Base-by-base conservation (phyloP, 1,284 basidiomycete genomes). In the Ustilago vetiveriae region DNA sequence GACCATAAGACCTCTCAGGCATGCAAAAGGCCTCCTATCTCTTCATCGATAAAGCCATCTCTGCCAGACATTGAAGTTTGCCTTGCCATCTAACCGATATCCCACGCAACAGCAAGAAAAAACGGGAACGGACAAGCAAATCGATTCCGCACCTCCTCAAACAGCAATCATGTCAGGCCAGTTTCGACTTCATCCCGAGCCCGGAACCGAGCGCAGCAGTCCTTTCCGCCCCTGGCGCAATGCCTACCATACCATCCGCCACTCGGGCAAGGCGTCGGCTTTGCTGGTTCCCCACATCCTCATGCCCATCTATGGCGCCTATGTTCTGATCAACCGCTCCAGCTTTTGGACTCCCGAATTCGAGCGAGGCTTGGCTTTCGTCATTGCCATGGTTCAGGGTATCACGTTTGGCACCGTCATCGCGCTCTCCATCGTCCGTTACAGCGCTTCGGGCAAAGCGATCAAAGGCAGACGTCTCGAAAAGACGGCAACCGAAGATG, bases 391-490 rank as follows among this genome's bases (percentile, higher is more conserved):
- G 19, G 30, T 60, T 24, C 60, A 70, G 32, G 67, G 67, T 1
- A 3, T 70, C 3, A 38, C 67, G 9, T 46, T 65, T 6, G 67
- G 67, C 14, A 40, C 60, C 0, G 24, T 35, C 19, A 53, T 70
- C 22, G 67, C 55, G 13, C 50, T 70, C 2, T 21, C 53, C 29
- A 17, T 65, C 23, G 42, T 70, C n/a, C 67, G 67, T 17, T 70
- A 56, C 62, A 51, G 56, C 11, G 37, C 52, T 7, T 14, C 52
- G 6, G 60, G 60, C 17, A 70, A 70, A 46, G 60, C 60, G 6
- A 64, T 65, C 67, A 70, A 70, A 30, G 60, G 67, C 2, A 52
- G 67, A n/a, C 39, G 67, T 3, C 65, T 57, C 45, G 57, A 70
- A 41, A 65, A 65, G 23, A 62, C 49, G 3, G 67, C 67, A 19